Evolutionary conservation across 2,329 filamentous ascomycete genomes (phyloP), one percentile per base, ranked within the genome.

Genomic region (Neopestalotiopsis rosae): DNA sequence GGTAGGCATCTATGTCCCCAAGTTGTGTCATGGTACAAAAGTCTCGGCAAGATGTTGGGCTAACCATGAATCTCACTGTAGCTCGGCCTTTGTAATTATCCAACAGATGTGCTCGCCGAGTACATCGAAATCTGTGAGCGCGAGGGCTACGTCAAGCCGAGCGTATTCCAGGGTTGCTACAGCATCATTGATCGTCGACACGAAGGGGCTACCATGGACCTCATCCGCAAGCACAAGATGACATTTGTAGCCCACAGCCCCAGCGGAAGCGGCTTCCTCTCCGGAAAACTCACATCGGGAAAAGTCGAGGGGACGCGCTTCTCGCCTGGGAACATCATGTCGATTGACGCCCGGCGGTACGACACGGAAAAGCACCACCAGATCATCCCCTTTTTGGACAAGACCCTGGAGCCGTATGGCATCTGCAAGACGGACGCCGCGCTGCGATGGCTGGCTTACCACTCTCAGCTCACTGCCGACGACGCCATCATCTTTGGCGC

Each of bases 401-500:
- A 66, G 24, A 59, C 65, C 20, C 67, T 73, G 3, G 45, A 69
- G 56, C 68, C 70, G 20, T 14, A 61, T 38, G 57, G 62, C 9
- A 71, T 74, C 49, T 32, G 66, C 3, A 70, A 69, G 57, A 69
- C 69, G n/a, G 71, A 73, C 24, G 71, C 65, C 2, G 67, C 70
- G 9, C 28, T 72, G 32, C 71, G 71, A 20, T 74, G 72, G 72
- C 58, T 71, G 2, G 61, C 68, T 1, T 70, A 68, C 24, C 71
- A 74, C 42, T 73, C 71, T 4, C 30, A 69, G 45, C 67, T 73
- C 20, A 17, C 57, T 5, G 66, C 70, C 4, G 20, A 61, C 13
- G 72, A 74, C 49, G 66, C 42, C n/a, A 70, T 74, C 14, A 71
- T 74, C 3, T 45, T 74, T 38, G 71, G 72, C 52, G 69, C 69